Evolutionary conservation across 306 rosid genomes (phyloP).

Genomic region (Acacia acuminata): DNA sequence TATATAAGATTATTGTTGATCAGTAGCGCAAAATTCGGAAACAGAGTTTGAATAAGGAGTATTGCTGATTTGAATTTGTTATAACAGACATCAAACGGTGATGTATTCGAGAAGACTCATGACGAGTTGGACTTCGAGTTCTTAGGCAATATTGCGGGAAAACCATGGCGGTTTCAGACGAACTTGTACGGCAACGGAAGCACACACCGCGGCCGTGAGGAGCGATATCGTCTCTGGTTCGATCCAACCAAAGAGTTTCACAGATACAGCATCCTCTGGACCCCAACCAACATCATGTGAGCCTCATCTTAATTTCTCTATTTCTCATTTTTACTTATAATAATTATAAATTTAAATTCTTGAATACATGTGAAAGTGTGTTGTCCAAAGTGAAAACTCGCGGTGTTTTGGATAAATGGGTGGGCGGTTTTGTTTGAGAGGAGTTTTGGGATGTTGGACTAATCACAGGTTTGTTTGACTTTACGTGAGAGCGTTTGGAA

Average conservation of each 20-base stretch:
- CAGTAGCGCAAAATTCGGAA: background rate
- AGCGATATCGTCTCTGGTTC: constrained; percentile 92
- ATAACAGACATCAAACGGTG: constrained; percentile 85
- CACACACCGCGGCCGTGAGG: constrained; percentile 89
- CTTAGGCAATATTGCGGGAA: constrained; percentile 74
- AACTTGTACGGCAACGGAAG: constrained; percentile 93
- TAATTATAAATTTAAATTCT: background rate
- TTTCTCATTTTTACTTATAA: background rate
- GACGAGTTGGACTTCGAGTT: constrained; percentile 96
- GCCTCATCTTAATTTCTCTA: constrained; percentile 19
- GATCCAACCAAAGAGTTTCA: constrained; percentile 77
- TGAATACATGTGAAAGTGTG: background rate
- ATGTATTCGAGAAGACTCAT: constrained; percentile 78
- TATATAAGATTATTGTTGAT: background rate
- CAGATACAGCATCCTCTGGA: constrained; percentile 97
- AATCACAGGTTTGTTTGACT: constrained; percentile 44
- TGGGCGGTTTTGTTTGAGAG: background rate
- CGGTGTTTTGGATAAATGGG: background rate
- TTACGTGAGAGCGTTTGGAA: constrained; percentile 28
- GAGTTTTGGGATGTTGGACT: background rate
- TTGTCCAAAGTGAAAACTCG: background rate
- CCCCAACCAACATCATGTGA: constrained; percentile 60
- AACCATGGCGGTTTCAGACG: constrained; percentile 97
- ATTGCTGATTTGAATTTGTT: constrained; percentile 8
- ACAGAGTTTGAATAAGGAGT: background rate